Evolutionary conservation across 306 rosid genomes (phyloP).

Genomic region (Malus sylvestris): DNA sequence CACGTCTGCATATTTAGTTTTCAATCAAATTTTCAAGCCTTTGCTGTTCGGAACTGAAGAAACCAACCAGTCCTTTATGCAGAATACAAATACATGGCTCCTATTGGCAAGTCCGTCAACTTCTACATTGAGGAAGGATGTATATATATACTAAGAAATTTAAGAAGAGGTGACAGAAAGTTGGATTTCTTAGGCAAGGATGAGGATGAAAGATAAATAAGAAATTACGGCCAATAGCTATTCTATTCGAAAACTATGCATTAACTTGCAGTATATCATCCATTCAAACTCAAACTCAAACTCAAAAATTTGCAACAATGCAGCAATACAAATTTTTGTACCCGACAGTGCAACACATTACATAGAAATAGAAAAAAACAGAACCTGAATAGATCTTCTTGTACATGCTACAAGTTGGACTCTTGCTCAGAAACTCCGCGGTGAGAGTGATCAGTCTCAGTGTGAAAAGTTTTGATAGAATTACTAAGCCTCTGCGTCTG

Average conservation of each 20-base stretch:
- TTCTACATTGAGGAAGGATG: not conserved
- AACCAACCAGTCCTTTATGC: not conserved
- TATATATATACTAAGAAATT: not conserved
- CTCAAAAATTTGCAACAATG: constrained; percentile 24
- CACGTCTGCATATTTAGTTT: no score
- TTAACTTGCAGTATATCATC: constrained; percentile 10
- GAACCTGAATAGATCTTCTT: constrained; percentile 5
- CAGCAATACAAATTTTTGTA: constrained; percentile 12
- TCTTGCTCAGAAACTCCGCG: constrained; percentile 8
- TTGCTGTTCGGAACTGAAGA: not conserved
- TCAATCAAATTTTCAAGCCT: not conserved
- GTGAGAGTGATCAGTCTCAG: not conserved
- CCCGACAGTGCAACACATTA: constrained; percentile 2
- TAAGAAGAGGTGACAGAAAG: not conserved
- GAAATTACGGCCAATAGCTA: not conserved
- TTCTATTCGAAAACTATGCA: constrained; percentile 13
- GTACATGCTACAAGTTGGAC: constrained; percentile 10
- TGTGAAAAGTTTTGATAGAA: not conserved
- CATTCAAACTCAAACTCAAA: constrained; percentile 22
- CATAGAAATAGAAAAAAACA: not conserved
- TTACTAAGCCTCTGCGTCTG: constrained; percentile 19
- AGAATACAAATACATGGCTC: not conserved
- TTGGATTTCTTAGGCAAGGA: not conserved
- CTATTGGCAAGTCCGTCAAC: not conserved
- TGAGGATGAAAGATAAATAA: no score